Base-by-base conservation (phyloP, 1,284 basidiomycete genomes). In the Lentinula novae-zelandiae region DNA sequence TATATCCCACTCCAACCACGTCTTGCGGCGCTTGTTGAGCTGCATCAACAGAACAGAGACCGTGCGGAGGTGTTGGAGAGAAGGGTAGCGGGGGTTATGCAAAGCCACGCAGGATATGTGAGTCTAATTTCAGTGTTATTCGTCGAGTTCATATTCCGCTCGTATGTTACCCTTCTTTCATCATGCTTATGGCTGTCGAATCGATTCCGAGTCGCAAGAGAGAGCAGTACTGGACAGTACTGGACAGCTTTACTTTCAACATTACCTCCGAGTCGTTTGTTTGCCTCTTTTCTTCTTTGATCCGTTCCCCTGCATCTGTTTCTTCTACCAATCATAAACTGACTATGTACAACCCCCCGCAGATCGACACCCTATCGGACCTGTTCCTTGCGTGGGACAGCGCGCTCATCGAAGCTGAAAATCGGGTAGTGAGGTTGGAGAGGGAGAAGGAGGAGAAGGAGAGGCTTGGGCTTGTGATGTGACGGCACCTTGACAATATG, bases 301-400 rank as follows among this genome's bases (percentile, higher is more conserved):
- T 17, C 17, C 17, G 22, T 22, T 22, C 22, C 22, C 22, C 22
- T 22, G 22, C 22, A 22, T 22, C 3, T 3, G 3, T 22, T 22
- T 22, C 22, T 3, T 3, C 22, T 22, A 22, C 22, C 22, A 22
- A 2, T 22, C 22, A 22, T 2, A 1, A 1, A 22, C 3, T 22
- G 22, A 22, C 22, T 22, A 22, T 22, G 22, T 22, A 22, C 22
- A 22, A 22, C 2, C 22, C 22, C 1, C 22, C 22, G 22, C 62
- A 92, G 90, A 84, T 90, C 7, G 89, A 91, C 67, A 81, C 83
- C 0, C 76, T 92, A 1, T 93, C 90, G 4, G 90, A 92, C 63
- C 75, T 92, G 12, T 93, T 92, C 65, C 86, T 93, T 7, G 83
- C 82, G 15, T 93, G 90, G 90, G 89, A 92, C 65, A 89, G 90